A percentile compares a stretch with the other conserved stretches of the same genome.
phyloP scores from a whole-genome alignment of 805 yeast species.

The Suhomyces sp. region DNA sequence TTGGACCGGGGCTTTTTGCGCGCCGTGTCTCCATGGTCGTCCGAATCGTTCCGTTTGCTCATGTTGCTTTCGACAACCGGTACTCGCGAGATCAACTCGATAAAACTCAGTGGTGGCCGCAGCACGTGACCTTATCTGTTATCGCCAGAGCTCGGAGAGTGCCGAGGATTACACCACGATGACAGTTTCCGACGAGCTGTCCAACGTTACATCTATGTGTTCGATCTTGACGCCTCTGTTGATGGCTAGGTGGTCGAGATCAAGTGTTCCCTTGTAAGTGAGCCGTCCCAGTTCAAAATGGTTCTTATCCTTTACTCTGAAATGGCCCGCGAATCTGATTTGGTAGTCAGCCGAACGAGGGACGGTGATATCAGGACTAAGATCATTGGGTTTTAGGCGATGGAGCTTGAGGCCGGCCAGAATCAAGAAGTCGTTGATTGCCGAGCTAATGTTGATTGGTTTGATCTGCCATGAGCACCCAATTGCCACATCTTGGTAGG shows the following conservation, averaged over 20 bases:
- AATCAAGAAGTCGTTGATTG: slow-evolving; percentile 16
- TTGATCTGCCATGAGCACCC: slow-evolving; percentile 25
- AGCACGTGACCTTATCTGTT: neutral
- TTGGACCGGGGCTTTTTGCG: neutral
- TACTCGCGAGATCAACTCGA: too few relatives aligned
- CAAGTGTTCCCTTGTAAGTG: slow-evolving; percentile 27
- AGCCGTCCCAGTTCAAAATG: slow-evolving; percentile 16
- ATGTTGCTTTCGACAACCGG: neutral
- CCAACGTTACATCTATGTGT: neutral
- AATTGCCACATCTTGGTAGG: slow-evolving; percentile 1
- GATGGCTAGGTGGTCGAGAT: slow-evolving; percentile 28
- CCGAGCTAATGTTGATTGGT: slow-evolving; percentile 20
- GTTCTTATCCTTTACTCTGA: slow-evolving; percentile 18
- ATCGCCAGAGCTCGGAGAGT: neutral
- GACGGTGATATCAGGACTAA: slow-evolving; percentile 4
- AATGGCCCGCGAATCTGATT: slow-evolving; percentile 24
- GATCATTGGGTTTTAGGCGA: slow-evolving; percentile 23
- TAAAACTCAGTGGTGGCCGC: neutral
- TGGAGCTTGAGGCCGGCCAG: slow-evolving; percentile 26
- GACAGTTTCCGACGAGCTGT: neutral
- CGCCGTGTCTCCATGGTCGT: neutral
- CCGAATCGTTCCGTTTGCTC: neutral
- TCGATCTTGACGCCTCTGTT: slow-evolving; percentile 30
- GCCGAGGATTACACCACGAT: neutral
- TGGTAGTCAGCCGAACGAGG: slow-evolving; percentile 16